Conservation (phyloP, 1,139 yeast genomes). For the Blastobotrys raffinosifermentans region DNA sequence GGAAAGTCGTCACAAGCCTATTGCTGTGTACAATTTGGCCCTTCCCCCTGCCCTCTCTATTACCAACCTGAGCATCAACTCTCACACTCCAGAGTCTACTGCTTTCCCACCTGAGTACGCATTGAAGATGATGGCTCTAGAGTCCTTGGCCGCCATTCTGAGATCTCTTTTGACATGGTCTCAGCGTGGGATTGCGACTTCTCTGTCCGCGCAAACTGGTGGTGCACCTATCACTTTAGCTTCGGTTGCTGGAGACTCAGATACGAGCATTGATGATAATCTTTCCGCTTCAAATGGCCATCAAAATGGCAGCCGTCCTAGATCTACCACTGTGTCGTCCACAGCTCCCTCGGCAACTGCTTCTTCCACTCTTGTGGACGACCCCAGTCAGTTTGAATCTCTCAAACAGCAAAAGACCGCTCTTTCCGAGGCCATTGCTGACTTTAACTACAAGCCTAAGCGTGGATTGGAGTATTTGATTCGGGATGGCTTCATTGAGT, state of each 20-base stretch:
- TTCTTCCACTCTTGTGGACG: conserved; percentile 38
- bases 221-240: conserved; percentile 10
- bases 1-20: conserved; percentile 53
- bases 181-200: conserved; percentile 55
- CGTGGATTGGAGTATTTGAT: conserved; percentile 64
- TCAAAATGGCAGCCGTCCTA: conserved; percentile 13
- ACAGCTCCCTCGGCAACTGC: conserved; percentile 14
- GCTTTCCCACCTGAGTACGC: conserved; percentile 55
- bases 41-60: conserved; percentile 74
- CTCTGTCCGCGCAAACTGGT: conserved; percentile 13
- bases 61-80: conserved; percentile 40
- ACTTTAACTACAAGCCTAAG: conserved; percentile 81
- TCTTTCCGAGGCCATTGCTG: conserved; percentile 66
- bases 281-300: conserved; percentile 9
- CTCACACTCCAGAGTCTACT: conserved; percentile 54
- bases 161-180: conserved; percentile 86
- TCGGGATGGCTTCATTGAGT: conserved; percentile 55
- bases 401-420: conserved; percentile 80
- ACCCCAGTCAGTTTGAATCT: conserved; percentile 79
- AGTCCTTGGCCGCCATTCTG: conserved; percentile 75
- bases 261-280: conserved; percentile 8
- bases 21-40: conserved; percentile 69
- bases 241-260: conserved; percentile 3
- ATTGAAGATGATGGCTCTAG: conserved; percentile 72
- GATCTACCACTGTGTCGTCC: conserved; percentile 12